Evolutionary conservation across 2,329 filamentous ascomycete genomes (phyloP).

Genomic region (Alternaria dauci): DNA sequence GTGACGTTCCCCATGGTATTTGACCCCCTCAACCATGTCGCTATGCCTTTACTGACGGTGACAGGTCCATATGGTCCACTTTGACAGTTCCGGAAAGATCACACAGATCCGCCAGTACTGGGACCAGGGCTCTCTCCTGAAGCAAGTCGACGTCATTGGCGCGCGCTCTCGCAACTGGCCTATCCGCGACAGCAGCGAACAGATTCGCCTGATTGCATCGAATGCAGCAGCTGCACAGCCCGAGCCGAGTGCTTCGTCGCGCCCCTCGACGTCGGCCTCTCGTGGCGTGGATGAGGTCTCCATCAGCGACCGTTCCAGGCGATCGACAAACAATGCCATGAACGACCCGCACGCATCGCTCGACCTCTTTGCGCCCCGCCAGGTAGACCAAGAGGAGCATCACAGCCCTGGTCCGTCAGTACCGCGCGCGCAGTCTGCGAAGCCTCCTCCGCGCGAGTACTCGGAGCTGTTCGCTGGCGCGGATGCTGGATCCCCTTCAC

Average conservation of each 20-base stretch:
- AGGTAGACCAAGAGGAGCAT: conserved; percentile 64
- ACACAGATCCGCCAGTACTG: conserved; percentile 87
- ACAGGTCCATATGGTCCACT: conserved; percentile 79
- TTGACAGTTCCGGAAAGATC: conserved; percentile 80
- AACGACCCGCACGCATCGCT: conserved; percentile 69
- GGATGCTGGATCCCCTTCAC: conserved; percentile 51
- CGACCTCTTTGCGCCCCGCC: conserved; percentile 75
- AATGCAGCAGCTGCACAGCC: conserved; percentile 58
- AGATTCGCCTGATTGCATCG: conserved; percentile 76
- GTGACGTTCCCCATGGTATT: conserved; percentile 81
- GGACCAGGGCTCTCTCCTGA: conserved; percentile 94
- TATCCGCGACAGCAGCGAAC: conserved; percentile 85
- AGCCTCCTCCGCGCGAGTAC: conserved; percentile 71
- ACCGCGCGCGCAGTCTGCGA: conserved; percentile 71
- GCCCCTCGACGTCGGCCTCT: conserved; percentile 45
- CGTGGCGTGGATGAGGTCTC: conserved; percentile 44
- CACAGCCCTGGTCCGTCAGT: conserved; percentile 63
- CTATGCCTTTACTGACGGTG: conserved; percentile 17
- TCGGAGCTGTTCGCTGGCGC: conserved; percentile 73
- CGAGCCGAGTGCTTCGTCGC: conserved; percentile 40
- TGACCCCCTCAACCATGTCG: neutral
- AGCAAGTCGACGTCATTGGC: conserved; percentile 93
- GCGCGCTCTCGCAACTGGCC: conserved; percentile 93
- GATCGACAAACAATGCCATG: conserved; percentile 49
- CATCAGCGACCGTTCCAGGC: conserved; percentile 52